A percentile compares a stretch with the other conserved stretches of the same genome.
Conservation (phyloP, 805 yeast species). For the Candida ulmi region DNA sequence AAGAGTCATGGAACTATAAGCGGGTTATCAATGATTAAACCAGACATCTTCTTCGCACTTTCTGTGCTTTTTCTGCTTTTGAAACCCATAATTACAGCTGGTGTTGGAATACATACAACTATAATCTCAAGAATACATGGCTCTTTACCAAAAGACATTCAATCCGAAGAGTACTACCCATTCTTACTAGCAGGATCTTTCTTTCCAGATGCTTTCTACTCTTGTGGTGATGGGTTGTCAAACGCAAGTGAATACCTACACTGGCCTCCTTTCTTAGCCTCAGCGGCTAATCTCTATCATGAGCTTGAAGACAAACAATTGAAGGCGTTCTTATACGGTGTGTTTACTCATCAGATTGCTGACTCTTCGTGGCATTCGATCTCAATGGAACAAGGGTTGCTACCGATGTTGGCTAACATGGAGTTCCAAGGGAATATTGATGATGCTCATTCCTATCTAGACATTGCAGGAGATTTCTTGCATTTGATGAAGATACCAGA, state of each 20-base stretch:
- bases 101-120: conserved; percentile 28
- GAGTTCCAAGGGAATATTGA: conserved; percentile 49
- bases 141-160: conserved; percentile 29
- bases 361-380: conserved; percentile 69
- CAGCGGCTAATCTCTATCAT: conserved; percentile 38
- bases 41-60: no score
- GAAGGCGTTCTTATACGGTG: conserved; percentile 52
- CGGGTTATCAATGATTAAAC: no score
- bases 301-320: conserved; percentile 23
- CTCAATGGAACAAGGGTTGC: conserved; percentile 47
- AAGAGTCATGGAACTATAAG: no score
- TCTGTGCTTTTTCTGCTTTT: neutral
- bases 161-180: conserved; percentile 16
- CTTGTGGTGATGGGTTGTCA: conserved; percentile 41
- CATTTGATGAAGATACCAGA: conserved; percentile 32
- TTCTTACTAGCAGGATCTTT: conserved; percentile 55
- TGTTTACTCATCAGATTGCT: conserved; percentile 56
- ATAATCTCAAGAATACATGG: conserved; percentile 27
- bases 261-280: conserved; percentile 61
- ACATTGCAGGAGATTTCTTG: conserved; percentile 61
- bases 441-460: conserved; percentile 50
- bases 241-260: conserved; percentile 58
- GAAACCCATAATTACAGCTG: neutral
- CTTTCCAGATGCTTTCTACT: conserved; percentile 65
- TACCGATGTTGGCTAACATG: conserved; percentile 40